A percentile compares a stretch with the other conserved stretches of the same genome.
Conservation (phyloP, 2,329 filamentous ascomycete genomes). For the Fusarium sp. region DNA sequence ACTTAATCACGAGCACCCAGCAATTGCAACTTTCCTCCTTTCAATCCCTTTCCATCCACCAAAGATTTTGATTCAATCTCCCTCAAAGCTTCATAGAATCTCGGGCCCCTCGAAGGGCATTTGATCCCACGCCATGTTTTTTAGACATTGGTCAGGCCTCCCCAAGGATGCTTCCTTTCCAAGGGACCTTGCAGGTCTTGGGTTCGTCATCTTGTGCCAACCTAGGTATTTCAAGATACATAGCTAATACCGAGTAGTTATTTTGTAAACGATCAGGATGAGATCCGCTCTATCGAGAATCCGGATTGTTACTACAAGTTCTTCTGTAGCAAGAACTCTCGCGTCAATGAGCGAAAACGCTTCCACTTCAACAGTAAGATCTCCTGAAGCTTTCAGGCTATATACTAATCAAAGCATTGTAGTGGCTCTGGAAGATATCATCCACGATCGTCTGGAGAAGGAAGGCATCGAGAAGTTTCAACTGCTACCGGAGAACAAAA, state of each 20-base stretch:
- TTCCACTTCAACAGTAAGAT: constrained; percentile 78
- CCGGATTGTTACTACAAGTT: constrained; percentile 79
- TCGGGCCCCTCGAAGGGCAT: not conserved
- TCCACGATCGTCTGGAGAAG: constrained; percentile 69
- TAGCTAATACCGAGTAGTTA: constrained; percentile 64
- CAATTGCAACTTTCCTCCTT: not conserved
- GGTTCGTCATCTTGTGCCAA: constrained; percentile 60
- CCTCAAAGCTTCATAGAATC: not conserved
- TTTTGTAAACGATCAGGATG: constrained; percentile 79
- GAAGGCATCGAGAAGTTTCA: constrained; percentile 69
- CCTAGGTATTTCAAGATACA: not conserved
- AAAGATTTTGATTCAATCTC: not conserved
- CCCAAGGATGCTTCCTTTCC: constrained; percentile 77
- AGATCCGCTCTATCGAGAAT: constrained; percentile 76
- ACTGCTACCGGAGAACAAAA: constrained; percentile 58
- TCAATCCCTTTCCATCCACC: not conserved
- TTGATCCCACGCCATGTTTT: constrained; percentile 69
- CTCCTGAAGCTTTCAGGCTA: not conserved
- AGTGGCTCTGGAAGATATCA: constrained; percentile 72
- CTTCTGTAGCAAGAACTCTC: constrained; percentile 77
- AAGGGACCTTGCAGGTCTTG: constrained; percentile 74
- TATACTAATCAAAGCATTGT: not conserved
- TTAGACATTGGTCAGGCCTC: constrained; percentile 73
- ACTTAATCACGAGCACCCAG: constrained; percentile 4
- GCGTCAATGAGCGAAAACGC: constrained; percentile 80